Evolutionary conservation across 2,329 filamentous ascomycete species (phyloP), one percentile per base, ranked within the genome.

Genomic region (Ceratocystiopsis brevicomis): DNA sequence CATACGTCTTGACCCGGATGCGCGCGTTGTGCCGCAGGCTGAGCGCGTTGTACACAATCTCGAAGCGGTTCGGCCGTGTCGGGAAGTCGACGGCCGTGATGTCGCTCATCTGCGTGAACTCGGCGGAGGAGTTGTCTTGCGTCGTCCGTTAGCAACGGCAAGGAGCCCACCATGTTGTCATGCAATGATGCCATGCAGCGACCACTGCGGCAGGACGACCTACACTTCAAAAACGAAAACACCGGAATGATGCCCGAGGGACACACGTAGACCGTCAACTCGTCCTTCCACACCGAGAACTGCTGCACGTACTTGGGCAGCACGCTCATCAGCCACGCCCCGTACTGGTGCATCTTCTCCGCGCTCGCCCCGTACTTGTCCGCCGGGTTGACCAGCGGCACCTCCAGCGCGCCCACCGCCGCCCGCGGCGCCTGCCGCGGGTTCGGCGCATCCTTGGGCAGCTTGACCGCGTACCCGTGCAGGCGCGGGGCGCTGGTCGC

Each of bases 271-370:
- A 95, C 84, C 54, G 81, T 86, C 59, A 98, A 76, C 65, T 98
- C 90, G 59, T 98, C 90, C 68, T 98, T 98, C 90, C 90, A 98
- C 44, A 98, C 88, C 13, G 87, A 93, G 68, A 96, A 96, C 66
- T 98, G 90, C 68, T 98, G 92, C 55, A 98, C 76, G 65, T 94
- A 95, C 70, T 95, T 96, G 55, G 90, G 92, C 57, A 98, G 65
- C 62, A 84, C 93, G 53, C 86, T 87, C 76, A 98, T 88, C 56
- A 98, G 67, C 73, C 94, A 98, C 58, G 92, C 78, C 56, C 90
- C 90, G 59, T 98, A 98, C 56, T 78, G 81, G 70, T 98, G 90
- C 58, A 96, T 69, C 58, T 79, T 73, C 52, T 93, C 82, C 53
- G 82, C 76, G 67, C 88, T 90, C 58, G 82, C 78, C 59, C 80